phyloP scores from a whole-genome alignment of 1,139 yeast genomes.

The Nematodospora anomalae region DNA sequence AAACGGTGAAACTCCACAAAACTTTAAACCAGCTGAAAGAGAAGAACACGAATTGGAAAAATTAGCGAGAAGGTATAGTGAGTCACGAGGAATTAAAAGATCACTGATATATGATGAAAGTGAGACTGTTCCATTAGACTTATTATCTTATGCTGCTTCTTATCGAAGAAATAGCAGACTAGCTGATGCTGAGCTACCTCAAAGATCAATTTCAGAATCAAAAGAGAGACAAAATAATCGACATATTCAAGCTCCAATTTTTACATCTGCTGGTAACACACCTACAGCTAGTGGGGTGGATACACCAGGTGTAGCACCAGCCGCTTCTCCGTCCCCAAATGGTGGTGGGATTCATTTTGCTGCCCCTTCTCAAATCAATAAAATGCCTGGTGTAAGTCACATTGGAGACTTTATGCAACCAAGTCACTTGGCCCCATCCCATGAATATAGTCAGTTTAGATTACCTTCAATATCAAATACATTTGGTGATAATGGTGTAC shows the following conservation, averaged over 20 bases:
- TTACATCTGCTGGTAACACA: slow-evolving; percentile 13
- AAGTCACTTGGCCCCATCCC: slow-evolving; percentile 1
- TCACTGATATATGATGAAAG: slow-evolving; percentile 7
- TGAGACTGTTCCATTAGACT: slow-evolving; percentile 29
- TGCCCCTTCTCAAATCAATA: background rate
- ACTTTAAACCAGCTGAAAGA: slow-evolving; percentile 19
- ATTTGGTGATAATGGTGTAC: background rate
- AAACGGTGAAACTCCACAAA: slow-evolving; percentile 28
- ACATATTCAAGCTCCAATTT: slow-evolving; percentile 6
- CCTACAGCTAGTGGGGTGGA: slow-evolving; percentile 8
- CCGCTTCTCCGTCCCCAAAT: background rate
- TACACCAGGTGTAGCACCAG: background rate
- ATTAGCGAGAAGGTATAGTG: slow-evolving; percentile 15
- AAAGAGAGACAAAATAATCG: background rate
- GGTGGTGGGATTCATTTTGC: background rate
- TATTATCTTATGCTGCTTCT: slow-evolving; percentile 39
- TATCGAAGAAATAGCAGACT: slow-evolving; percentile 17
- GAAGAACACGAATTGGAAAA: slow-evolving; percentile 18
- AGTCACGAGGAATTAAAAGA: slow-evolving; percentile 5
- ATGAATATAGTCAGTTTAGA: slow-evolving; percentile 9
- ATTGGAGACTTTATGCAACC: background rate
- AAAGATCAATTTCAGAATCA: slow-evolving; percentile 3
- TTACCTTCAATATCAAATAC: slow-evolving; percentile 12
- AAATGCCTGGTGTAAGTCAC: background rate
- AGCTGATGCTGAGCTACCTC: background rate